Percentiles rank a stretch among this genome's conserved stretches.
Evolutionary conservation across 495 filamentous ascomycete species (phyloP).

Genomic region (Coniosporium apollinis): DNA sequence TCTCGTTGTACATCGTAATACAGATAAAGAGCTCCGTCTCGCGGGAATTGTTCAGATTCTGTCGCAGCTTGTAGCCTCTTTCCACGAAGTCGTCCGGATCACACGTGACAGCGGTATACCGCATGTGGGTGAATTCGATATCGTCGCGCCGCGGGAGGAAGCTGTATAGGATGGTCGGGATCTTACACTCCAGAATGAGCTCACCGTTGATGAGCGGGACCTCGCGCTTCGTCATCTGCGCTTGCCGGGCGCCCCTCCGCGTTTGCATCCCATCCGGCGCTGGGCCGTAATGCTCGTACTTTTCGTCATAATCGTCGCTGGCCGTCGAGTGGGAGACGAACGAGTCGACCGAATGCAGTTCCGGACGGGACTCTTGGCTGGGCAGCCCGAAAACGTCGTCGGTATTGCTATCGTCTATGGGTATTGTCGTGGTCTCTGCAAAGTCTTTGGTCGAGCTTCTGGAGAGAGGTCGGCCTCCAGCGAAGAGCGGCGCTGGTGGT

Average conservation of each 20-base stretch:
- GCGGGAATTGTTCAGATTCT: slow-evolving; percentile 69
- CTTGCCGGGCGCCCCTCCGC: slow-evolving; percentile 62
- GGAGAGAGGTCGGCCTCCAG: slow-evolving; percentile 26
- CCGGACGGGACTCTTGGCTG: slow-evolving; percentile 27
- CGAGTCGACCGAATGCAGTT: slow-evolving; percentile 36
- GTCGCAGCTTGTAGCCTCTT: slow-evolving; percentile 84
- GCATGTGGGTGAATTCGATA: slow-evolving; percentile 97
- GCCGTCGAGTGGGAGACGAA: slow-evolving; percentile 56
- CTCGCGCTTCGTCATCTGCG: slow-evolving; percentile 84
- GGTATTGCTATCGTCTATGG: slow-evolving; percentile 33
- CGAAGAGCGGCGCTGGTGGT: slow-evolving; percentile 82
- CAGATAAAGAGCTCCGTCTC: slow-evolving; percentile 99
- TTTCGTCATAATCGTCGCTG: slow-evolving; percentile 35
- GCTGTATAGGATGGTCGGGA: slow-evolving; percentile 90
- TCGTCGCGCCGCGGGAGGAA: slow-evolving; percentile 86
- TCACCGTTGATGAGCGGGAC: slow-evolving; percentile 94
- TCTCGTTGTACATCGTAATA: slow-evolving; percentile 98
- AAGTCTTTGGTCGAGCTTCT: slow-evolving; percentile 34
- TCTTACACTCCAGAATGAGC: slow-evolving; percentile 95
- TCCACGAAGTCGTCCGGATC: slow-evolving; percentile 89
- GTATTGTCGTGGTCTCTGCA: slow-evolving; percentile 33
- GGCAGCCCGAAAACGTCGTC: slow-evolving; percentile 68
- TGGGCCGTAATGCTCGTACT: slow-evolving; percentile 62
- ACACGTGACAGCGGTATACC: slow-evolving; percentile 99
- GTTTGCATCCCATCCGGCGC: slow-evolving; percentile 74